Evolutionary conservation across 2,329 filamentous ascomycete species (phyloP).

Genomic region (Epichloe glyceriae): DNA sequence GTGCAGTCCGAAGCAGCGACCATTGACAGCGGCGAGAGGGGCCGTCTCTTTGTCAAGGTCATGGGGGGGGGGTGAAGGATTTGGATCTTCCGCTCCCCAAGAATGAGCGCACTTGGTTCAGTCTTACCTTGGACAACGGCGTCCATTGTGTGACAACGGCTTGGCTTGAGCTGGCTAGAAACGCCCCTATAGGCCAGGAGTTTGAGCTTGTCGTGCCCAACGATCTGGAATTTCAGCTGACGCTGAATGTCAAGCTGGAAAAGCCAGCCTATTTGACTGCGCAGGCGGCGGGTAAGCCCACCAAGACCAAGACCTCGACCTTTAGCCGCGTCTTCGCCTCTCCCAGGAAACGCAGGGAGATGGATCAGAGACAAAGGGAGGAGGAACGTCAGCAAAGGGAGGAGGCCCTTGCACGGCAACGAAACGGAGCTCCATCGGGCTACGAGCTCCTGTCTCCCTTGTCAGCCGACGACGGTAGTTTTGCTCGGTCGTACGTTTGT

Average conservation of each 20-base stretch:
- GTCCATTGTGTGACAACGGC: conserved; percentile 95
- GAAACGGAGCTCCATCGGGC: conserved; percentile 52
- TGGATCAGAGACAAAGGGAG: conserved; percentile 71
- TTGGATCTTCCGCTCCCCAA: conserved; percentile 81
- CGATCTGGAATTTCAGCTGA: conserved; percentile 97
- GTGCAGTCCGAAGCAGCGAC: conserved; percentile 39
- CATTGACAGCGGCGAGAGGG: conserved; percentile 75
- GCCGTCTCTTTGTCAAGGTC: conserved; percentile 94
- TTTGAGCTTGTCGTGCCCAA: conserved; percentile 96
- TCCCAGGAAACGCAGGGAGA: conserved; percentile 92
- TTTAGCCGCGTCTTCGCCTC: conserved; percentile 90
- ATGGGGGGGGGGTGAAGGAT: conserved; percentile 90
- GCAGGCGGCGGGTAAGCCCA: conserved; percentile 42
- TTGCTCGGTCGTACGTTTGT: conserved; percentile 85
- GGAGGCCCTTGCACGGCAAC: conserved; percentile 50
- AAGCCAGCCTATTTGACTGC: conserved; percentile 53
- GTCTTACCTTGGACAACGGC: conserved; percentile 93
- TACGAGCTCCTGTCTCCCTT: conserved; percentile 83
- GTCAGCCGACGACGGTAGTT: conserved; percentile 83
- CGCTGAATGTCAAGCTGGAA: conserved; percentile 86
- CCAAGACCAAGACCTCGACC: conserved; percentile 66
- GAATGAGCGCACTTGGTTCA: conserved; percentile 88
- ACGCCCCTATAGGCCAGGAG: conserved; percentile 91
- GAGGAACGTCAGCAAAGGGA: conserved; percentile 59
- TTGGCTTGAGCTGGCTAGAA: conserved; percentile 84